Base-by-base conservation (phyloP, 2,329 filamentous ascomycete genomes). In the Sordariomycetes sp. region DNA sequence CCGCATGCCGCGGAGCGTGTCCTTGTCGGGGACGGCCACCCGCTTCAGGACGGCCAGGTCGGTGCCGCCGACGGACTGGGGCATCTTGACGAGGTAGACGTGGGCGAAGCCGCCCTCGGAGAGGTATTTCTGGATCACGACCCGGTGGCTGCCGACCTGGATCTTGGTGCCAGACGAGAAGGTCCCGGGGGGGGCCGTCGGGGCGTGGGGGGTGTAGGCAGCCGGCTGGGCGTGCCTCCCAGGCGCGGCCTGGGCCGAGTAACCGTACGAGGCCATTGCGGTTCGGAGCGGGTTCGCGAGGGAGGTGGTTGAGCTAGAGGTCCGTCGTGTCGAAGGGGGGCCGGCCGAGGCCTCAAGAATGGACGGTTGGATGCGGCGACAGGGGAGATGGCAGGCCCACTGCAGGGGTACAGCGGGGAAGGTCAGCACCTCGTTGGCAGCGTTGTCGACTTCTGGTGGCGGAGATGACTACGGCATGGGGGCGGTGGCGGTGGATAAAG, bases 51-150 rank as follows among this genome's bases (percentile, higher is more conserved):
- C 92, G 14, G 90, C 91, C 65, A 85, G 78, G 65, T 95, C 88
- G 63, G 88, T 87, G 62, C 89, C 88, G 70, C 89, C 83, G 67
- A 92, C 77, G 59, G 89, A 80, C 64, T 86, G 81, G 37, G 90
- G 85, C 61, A 97, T 78, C 71, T 89, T 90, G 69, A 97, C 94
- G 55, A 97, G 86, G 74, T 99, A 99, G 67, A 99, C 94, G 73
- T 99, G 94, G 66, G 94, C 94, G 69, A 99, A 99, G 48, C 94
- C 94, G 64, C 94, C 94, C 75, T 99, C 94, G 62, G 94, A 97
- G 54, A 99, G 86, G 74, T 99, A 99, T 72, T 93, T 94, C 69
- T 97, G 91, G 65, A 99, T 95, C 56, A 95, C 82, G 60, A 97
- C 92, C 63, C 91, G 87, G 72, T 99, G 94, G 70, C 82, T 84